phyloP scores from a whole-genome alignment of 192 early-diverging fungal species.

The Coemansia biformis region DNA sequence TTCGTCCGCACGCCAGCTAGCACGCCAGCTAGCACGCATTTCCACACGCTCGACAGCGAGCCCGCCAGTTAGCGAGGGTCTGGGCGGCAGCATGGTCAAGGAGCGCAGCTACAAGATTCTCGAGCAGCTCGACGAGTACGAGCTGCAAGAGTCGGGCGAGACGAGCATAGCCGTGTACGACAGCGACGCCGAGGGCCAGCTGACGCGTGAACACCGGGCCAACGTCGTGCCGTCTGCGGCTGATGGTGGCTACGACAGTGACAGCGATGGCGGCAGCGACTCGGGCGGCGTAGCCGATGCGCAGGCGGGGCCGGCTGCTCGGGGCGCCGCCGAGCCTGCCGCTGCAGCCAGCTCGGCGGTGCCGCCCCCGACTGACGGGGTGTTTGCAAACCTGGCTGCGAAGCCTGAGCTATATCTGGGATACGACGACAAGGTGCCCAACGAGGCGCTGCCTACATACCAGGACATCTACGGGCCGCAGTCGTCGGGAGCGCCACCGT shows the following conservation, averaged over 20 bases:
- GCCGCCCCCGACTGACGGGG: slow-evolving; percentile 45
- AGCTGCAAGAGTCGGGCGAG: slow-evolving; percentile 34
- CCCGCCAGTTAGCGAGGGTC: no score
- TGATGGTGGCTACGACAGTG: slow-evolving; percentile 19
- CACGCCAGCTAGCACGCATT: no score
- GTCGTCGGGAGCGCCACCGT: slow-evolving; percentile 55
- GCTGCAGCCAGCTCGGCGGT: slow-evolving; percentile 2
- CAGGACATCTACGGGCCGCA: slow-evolving; percentile 70
- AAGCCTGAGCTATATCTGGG: slow-evolving; percentile 47
- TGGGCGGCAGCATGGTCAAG: no score
- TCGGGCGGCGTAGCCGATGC: slow-evolving; percentile 3
- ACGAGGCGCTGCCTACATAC: slow-evolving; percentile 56
- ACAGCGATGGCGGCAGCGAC: slow-evolving; percentile 15
- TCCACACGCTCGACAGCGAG: no score
- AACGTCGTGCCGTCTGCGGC: slow-evolving; percentile 38
- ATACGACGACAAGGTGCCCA: slow-evolving; percentile 46
- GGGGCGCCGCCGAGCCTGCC: not conserved
- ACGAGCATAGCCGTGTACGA: slow-evolving; percentile 18
- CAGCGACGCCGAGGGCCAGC: slow-evolving; percentile 16
- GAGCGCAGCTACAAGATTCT: slow-evolving; percentile 49
- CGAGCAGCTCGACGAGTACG: slow-evolving; percentile 50
- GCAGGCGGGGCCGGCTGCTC: not conserved
- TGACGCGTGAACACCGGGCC: slow-evolving; percentile 28
- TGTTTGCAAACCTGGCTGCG: slow-evolving; percentile 53
- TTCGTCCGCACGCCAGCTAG: no score